phyloP scores from a whole-genome alignment of 805 yeast species.

The Huiozyma sinensis region DNA sequence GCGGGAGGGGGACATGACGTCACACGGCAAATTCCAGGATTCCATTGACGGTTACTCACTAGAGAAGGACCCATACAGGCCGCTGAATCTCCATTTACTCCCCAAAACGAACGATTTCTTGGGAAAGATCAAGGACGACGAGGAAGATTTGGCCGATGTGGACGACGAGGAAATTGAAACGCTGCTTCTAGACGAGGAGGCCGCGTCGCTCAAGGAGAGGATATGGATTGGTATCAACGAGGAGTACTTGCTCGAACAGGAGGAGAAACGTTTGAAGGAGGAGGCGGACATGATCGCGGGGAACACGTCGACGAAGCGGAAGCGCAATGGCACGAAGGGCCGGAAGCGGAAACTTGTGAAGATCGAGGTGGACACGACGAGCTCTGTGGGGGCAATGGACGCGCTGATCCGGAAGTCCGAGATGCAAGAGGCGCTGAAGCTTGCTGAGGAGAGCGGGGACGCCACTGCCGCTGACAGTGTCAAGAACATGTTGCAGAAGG shows the following conservation, averaged over 20 bases:
- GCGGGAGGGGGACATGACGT: slow-evolving; percentile 9
- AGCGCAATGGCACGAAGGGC: slow-evolving; percentile 18
- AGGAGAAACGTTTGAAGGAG: slow-evolving; percentile 65
- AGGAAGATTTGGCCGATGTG: slow-evolving; percentile 57
- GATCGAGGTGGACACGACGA: slow-evolving; percentile 10
- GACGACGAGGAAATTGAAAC: slow-evolving; percentile 72
- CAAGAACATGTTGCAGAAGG: slow-evolving; percentile 61
- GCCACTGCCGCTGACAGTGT: slow-evolving; percentile 71
- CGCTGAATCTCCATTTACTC: slow-evolving; percentile 43
- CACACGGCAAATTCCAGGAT: slow-evolving; percentile 18
- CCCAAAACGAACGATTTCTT: slow-evolving; percentile 52
- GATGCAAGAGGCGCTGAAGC: slow-evolving; percentile 33
- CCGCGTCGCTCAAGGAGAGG: slow-evolving; percentile 61
- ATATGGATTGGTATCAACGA: slow-evolving; percentile 87
- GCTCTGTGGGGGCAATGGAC: slow-evolving; percentile 15
- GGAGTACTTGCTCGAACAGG: slow-evolving; percentile 78
- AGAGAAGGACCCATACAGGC: slow-evolving; percentile 36
- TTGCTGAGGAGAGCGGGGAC: slow-evolving; percentile 26
- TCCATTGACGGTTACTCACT: slow-evolving; percentile 28
- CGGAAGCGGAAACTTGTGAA: slow-evolving; percentile 16
- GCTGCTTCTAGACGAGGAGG: slow-evolving; percentile 55
- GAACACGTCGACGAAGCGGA: slow-evolving; percentile 46
- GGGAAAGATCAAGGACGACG: slow-evolving; percentile 45
- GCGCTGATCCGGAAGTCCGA: slow-evolving; percentile 22
- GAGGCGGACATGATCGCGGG: slow-evolving; percentile 88